Evolutionary conservation across 164 flowering plant species (phyloP).

Genomic region (Platanus orientalis): DNA sequence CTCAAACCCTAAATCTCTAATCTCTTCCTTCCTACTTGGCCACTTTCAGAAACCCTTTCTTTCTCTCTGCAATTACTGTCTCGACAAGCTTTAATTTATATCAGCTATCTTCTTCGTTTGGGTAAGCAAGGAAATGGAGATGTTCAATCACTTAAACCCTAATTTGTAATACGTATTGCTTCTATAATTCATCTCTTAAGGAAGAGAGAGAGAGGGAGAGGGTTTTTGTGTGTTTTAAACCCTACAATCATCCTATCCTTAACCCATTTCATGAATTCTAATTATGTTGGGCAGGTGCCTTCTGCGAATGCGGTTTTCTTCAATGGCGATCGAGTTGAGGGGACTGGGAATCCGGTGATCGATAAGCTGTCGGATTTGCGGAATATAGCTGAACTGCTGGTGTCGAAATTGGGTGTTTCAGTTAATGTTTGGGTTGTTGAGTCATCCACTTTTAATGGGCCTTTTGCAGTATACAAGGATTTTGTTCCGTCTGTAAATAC

Average conservation of each 20-base stretch:
- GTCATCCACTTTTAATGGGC: conserved; percentile 70
- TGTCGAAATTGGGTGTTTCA: conserved; percentile 64
- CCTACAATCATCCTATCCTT: neutral
- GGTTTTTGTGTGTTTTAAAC: neutral
- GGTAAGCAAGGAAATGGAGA: no score
- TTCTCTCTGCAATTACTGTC: neutral
- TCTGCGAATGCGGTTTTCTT: conserved; percentile 76
- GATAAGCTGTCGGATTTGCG: conserved; percentile 56
- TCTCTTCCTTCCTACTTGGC: neutral
- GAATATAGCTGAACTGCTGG: conserved; percentile 60
- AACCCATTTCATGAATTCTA: neutral
- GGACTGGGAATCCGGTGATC: conserved; percentile 69
- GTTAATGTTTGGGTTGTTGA: conserved; percentile 82
- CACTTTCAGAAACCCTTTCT: neutral
- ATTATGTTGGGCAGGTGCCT: conserved; percentile 49
- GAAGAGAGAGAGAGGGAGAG: no score
- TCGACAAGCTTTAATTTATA: no score
- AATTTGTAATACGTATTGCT: neutral
- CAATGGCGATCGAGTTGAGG: conserved; percentile 74
- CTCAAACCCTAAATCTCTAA: neutral
- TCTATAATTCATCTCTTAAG: neutral
- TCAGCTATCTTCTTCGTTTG: no score
- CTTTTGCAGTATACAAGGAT: conserved; percentile 83
- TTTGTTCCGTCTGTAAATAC: conserved; percentile 61
- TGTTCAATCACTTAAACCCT: no score